A percentile compares a stretch with the other conserved stretches of the same genome.
Evolutionary conservation across 805 yeast species (phyloP).

Genomic region (Cyberlindnera xylosilytica): DNA sequence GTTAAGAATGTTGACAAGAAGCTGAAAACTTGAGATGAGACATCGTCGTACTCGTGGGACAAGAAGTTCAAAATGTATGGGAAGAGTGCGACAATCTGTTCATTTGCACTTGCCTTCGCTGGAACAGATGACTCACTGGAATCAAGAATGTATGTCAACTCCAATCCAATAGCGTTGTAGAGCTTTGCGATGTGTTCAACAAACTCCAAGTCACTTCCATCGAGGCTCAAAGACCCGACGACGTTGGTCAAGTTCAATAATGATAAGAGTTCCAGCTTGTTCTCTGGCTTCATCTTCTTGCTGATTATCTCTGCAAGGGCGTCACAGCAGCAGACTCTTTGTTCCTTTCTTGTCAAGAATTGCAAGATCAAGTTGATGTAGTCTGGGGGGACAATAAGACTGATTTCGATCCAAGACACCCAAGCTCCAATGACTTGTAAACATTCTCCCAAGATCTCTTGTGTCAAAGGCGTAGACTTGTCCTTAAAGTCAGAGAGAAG

Average conservation of each 20-base stretch:
- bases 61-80: constrained; percentile 72
- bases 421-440: constrained; percentile 75
- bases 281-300: constrained; percentile 74
- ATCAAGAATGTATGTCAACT: constrained; percentile 68
- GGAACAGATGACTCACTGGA: constrained; percentile 41
- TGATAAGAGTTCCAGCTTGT: constrained; percentile 59
- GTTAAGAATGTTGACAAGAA: constrained; percentile 73
- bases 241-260: constrained; percentile 64
- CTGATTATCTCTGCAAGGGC: constrained; percentile 63
- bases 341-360: constrained; percentile 45
- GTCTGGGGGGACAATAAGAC: constrained; percentile 23
- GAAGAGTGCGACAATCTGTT: constrained; percentile 57
- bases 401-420: constrained; percentile 75
- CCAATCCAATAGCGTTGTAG: constrained; percentile 69
- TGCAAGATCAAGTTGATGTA: constrained; percentile 47
- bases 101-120: constrained; percentile 38
- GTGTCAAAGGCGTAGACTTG: constrained; percentile 27
- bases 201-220: constrained; percentile 58
- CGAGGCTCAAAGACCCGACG: constrained; percentile 37
- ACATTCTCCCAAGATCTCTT: constrained; percentile 53
- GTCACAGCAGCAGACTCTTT: constrained; percentile 28
- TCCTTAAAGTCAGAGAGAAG: constrained; percentile 41
- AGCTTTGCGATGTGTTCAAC: constrained; percentile 75
- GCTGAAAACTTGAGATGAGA: constrained; percentile 78
- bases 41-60: constrained; percentile 84